Evolutionary conservation across 2,329 filamentous ascomycete species (phyloP).

Genomic region (Tolypocladium amazonense): DNA sequence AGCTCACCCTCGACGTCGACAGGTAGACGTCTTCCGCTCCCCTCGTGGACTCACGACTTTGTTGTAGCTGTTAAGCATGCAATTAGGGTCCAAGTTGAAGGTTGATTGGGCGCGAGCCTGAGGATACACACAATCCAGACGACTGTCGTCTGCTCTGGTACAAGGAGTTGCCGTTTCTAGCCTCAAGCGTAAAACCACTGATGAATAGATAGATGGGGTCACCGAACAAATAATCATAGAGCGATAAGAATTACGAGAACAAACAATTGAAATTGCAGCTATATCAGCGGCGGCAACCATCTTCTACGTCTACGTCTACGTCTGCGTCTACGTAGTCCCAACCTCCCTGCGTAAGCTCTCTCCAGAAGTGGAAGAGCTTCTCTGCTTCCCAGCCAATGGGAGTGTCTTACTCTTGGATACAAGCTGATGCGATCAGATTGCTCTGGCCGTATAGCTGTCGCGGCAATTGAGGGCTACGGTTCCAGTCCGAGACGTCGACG

Average conservation of each 20-base stretch:
- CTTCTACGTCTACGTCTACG: slow-evolving; percentile 14
- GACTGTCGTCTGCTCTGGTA: neutral
- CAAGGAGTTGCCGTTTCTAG: neutral
- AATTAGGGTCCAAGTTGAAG: neutral
- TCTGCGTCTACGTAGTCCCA: slow-evolving; percentile 20
- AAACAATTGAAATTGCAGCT: no score
- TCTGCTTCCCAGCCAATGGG: no score
- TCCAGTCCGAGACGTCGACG: no score
- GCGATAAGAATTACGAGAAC: no score
- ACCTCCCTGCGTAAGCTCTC: slow-evolving; percentile 17
- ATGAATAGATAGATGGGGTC: no score
- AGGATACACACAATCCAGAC: neutral
- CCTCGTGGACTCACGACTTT: neutral
- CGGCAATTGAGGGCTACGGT: slow-evolving; percentile 5
- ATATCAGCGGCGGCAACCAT: neutral
- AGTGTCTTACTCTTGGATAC: slow-evolving; percentile 6
- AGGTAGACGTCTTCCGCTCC: neutral
- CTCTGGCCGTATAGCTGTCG: no score
- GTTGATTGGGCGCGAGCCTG: neutral
- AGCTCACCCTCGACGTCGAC: neutral
- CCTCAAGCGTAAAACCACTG: neutral
- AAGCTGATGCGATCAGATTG: neutral
- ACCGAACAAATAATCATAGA: no score
- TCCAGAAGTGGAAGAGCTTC: no score
- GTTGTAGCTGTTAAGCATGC: neutral